Evolutionary conservation across 148 eudicot species (phyloP).

Genomic region (Nepenthes mirabilis): DNA sequence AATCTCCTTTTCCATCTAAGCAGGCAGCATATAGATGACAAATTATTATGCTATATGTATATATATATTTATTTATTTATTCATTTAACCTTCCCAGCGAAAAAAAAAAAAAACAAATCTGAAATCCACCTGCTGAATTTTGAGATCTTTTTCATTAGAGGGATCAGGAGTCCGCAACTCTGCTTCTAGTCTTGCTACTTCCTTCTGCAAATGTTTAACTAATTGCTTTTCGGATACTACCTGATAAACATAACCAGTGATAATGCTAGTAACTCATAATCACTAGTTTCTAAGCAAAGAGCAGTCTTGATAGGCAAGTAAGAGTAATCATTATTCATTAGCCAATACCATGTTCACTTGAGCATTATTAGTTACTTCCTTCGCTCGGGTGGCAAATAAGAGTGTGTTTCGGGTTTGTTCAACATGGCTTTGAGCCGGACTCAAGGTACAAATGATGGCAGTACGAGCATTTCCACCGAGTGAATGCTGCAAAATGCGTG

Average conservation of each 20-base stretch:
- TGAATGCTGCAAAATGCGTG: conserved; percentile 85
- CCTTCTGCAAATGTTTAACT: conserved; percentile 91
- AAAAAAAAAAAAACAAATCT: too few species aligned
- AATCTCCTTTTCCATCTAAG: conserved; percentile 80
- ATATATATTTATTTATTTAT: too few species aligned
- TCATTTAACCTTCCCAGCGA: too few species aligned
- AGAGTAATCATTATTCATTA: too few species aligned
- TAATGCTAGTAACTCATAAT: neutral
- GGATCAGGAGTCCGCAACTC: conserved; percentile 77
- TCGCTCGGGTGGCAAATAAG: conserved; percentile 81
- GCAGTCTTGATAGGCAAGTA: too few species aligned
- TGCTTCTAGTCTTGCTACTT: conserved; percentile 87
- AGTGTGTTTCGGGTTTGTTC: conserved; percentile 88
- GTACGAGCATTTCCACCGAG: conserved; percentile 98
- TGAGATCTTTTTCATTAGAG: conserved; percentile 54
- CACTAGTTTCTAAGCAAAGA: too few species aligned
- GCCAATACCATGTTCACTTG: conserved; percentile 84
- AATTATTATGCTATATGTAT: neutral
- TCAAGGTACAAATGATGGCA: conserved; percentile 89
- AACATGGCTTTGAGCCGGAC: conserved; percentile 75
- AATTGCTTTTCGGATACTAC: conserved; percentile 88
- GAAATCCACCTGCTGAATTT: conserved; percentile 47
- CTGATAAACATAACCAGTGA: conserved; percentile 18
- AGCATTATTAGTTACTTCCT: conserved; percentile 92
- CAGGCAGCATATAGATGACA: neutral